Evolutionary conservation across 441 rosid genomes (phyloP).

Genomic region (Erodium texanum): DNA sequence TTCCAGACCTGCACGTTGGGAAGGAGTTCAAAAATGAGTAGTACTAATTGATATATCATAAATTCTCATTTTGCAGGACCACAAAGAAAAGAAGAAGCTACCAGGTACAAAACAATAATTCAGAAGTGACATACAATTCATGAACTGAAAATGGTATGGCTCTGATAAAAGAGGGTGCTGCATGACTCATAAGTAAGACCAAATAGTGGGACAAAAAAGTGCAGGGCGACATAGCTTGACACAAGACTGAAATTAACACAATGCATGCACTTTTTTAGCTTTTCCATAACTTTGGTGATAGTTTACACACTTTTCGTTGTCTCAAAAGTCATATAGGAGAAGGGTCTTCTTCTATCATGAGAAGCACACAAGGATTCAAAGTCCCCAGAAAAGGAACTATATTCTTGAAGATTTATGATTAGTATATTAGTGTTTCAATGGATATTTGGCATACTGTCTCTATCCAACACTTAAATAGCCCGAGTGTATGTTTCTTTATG

Average conservation of each 20-base stretch:
- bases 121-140: neutral
- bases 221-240: too few relatives aligned
- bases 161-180: neutral
- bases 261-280: neutral
- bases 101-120: neutral
- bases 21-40: conserved; percentile 22
- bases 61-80: neutral
- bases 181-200: neutral
- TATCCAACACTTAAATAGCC: too few relatives aligned
- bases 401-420: neutral
- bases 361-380: conserved; percentile 21
- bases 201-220: neutral
- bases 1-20: conserved; percentile 94
- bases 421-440: too few relatives aligned
- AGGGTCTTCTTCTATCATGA: conserved; percentile 22
- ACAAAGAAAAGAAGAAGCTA: neutral
- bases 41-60: neutral
- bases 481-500: too few relatives aligned
- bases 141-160: neutral
- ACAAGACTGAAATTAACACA: neutral
- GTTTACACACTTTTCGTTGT: neutral
- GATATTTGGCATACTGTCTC: too few relatives aligned
- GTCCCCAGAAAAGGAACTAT: conserved; percentile 21
- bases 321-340: neutral
- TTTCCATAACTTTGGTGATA: too few relatives aligned